Evolutionary conservation across 768 basidiomycete species (phyloP), one percentile per base, ranked within the genome.

Genomic region (Clitopilus passeckerianus): DNA sequence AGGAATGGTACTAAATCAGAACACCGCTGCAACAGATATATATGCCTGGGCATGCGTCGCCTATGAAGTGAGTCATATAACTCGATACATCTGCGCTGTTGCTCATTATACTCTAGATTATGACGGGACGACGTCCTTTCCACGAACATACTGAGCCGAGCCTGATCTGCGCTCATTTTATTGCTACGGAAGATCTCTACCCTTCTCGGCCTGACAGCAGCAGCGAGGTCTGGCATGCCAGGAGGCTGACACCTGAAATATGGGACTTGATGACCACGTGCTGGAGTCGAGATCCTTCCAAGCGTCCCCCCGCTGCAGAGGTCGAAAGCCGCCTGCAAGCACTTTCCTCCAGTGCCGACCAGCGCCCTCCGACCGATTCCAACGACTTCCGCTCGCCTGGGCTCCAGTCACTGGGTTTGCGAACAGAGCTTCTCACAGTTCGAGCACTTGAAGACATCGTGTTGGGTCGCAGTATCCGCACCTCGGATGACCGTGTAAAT

Each of bases 221-320:
- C 30, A 34, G 24, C 23, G 44, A 43, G 0, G 5, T 65, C 4
- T 69, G 63, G 54, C 20, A 12, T 2, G 33, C 56, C 12, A 57
- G 58, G 52, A 65, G 67, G 1, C 27, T 71, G 34, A 68, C 66
- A 0, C 58, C 59, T 12, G n/a, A 1, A 0, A 60, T 68, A 7
- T 71, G 71, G 69, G 43, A 58, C 4, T 52, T 70, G 1, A 65
- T 70, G 54, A 59, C 66, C 44, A 59, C 65, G 2, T 70, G 71
- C 53, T 72, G 71, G 71, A 33, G 37, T 8, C 43, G 54, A 7
- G 44, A 64, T 24, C 67, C 71, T 1, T 43, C 23, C 6, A 52
- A 57, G 14, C 65, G 70, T 9, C 72, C 70, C 7, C 10, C 18
- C 18, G 18, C 44, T 10, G 6, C 8, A 6, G 18, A 18, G 8